Conservation (phyloP, 139 green algal genomes). For the Chlorella ohadii region DNA sequence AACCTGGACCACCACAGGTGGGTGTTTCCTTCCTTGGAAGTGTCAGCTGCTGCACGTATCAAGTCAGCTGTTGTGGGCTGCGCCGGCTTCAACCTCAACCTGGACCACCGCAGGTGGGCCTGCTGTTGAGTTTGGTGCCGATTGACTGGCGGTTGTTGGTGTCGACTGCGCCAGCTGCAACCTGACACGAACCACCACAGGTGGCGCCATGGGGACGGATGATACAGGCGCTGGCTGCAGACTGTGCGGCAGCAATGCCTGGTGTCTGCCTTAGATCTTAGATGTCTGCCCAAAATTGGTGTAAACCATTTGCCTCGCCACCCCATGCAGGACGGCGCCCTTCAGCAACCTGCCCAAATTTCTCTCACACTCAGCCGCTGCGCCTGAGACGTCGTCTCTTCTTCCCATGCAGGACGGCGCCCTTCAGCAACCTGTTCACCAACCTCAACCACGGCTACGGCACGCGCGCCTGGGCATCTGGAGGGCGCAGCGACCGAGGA, state of each 20-base stretch:
- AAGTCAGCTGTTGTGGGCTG: constrained; percentile 6
- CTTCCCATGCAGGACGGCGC: neutral
- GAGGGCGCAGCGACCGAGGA: neutral
- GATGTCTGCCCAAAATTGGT: too few species aligned
- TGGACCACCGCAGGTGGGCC: constrained; percentile 4
- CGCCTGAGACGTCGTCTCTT: too few species aligned
- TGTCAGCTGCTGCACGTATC: too few species aligned
- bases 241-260: neutral
- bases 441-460: neutral
- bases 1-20: constrained; percentile 15
- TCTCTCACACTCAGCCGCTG: too few species aligned
- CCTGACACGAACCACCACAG: too few species aligned
- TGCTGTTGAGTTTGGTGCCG: too few species aligned
- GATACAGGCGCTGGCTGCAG: too few species aligned
- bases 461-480: neutral
- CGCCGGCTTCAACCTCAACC: neutral
- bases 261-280: neutral
- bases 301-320: too few species aligned
- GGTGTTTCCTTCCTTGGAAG: neutral
- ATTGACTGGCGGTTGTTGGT: too few species aligned
- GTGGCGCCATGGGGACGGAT: too few species aligned
- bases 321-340: too few species aligned
- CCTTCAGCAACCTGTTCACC: constrained; percentile 16
- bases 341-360: too few species aligned
- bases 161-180: neutral